Base-by-base conservation (phyloP, 2,329 filamentous ascomycete genomes). In the Gnomoniopsis sp. region DNA sequence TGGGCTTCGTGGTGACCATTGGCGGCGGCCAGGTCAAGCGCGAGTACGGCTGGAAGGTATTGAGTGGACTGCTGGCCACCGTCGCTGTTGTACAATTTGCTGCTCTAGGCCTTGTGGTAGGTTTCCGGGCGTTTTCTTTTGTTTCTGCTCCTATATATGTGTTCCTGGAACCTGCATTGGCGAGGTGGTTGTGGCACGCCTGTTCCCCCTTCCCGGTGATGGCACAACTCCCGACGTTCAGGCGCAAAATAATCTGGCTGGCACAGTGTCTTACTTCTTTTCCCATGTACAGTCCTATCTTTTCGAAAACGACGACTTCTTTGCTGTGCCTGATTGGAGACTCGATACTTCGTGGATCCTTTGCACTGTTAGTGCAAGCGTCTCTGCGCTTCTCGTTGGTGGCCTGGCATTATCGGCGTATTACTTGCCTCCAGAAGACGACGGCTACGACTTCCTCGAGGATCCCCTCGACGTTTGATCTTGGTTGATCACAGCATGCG, bases 81-180 rank as follows among this genome's bases (percentile, higher is more conserved):
- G 86, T 89, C 22, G 86, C 85, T 1, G 71, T 83, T n/a, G 80
- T 90, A 19, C 86, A 96, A 74, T 85, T 90, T 64, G 83, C 82
- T n/a, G 83, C 86, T 51, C 92, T 96, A 83, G 87, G 86, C 50
- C 82, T 96, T 67, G 89, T 96, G 77, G 91, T 96, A 79, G 71
- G 90, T 82, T 51, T 44, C 33, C 30, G 10, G 17, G 23, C 12
- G 21, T 2, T 30, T 4, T 30, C 26, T 30, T 8, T 30, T 30
- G 4, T 4, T 30, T 30, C 4, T 30, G 26, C 26, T 30, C 26
- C 15, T n/a, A n/a, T n/a, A n/a, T n/a, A 14, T 19, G 3, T 23
- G 23, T 41, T 43, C n/a, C 44, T 46, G 26, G 19, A 33, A 53
- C 30, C 34, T 53, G 30, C 21, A 15, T 36, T 21, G 52, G 12